phyloP scores from a whole-genome alignment of 768 basidiomycete genomes.

The Cystobasidium onofrii region DNA sequence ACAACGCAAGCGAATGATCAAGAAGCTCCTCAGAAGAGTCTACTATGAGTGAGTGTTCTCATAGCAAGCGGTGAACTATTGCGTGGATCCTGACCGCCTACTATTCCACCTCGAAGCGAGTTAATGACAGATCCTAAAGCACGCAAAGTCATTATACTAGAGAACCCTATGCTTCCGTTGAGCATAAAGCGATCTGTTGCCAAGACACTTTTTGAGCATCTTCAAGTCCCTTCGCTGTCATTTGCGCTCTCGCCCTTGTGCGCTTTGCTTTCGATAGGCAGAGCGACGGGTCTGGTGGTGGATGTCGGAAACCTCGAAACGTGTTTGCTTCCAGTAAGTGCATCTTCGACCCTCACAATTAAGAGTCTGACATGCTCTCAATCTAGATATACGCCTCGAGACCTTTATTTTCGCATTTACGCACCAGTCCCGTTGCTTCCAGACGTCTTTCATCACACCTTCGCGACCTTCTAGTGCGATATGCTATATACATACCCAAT shows the following conservation, averaged over 20 bases:
- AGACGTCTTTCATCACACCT: constrained; percentile 68
- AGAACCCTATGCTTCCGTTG: constrained; percentile 76
- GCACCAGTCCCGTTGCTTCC: constrained; percentile 83
- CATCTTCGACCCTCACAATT: background rate
- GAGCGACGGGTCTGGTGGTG: constrained; percentile 85
- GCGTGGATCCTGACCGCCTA: background rate
- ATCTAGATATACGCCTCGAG: constrained; percentile 76
- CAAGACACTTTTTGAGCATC: constrained; percentile 75
- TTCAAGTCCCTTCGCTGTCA: constrained; percentile 86
- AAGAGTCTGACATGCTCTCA: background rate
- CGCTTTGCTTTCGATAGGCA: constrained; percentile 71
- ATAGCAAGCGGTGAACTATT: too few relatives aligned
- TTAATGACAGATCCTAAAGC: constrained; percentile 90
- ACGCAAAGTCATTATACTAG: constrained; percentile 84
- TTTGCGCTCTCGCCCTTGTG: constrained; percentile 84
- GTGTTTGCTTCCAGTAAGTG: constrained; percentile 61
- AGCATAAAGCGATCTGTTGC: constrained; percentile 83
- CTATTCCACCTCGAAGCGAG: constrained; percentile 30
- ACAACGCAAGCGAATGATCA: constrained; percentile 33
- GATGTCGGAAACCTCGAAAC: constrained; percentile 91
- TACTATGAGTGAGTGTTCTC: constrained; percentile 4
- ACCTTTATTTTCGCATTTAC: constrained; percentile 72
- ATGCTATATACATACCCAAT: constrained; percentile 76
- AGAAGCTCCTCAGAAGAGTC: background rate
- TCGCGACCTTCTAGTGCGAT: constrained; percentile 68